Evolutionary conservation across 2,329 filamentous ascomycete species (phyloP).

Genomic region (Scedosporium aurantiacum): DNA sequence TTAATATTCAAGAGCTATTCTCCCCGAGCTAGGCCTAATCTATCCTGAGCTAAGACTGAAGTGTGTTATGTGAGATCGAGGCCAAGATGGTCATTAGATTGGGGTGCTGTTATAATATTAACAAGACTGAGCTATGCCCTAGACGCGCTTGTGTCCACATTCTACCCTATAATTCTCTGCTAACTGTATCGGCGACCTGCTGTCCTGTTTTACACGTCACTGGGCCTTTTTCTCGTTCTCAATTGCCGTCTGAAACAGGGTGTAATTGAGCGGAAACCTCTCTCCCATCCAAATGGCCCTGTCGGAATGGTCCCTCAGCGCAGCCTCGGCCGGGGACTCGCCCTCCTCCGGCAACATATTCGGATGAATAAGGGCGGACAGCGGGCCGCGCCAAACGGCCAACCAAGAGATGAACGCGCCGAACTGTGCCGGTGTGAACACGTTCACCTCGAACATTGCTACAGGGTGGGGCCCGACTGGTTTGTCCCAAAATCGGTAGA

Average conservation of each 20-base stretch:
- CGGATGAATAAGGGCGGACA: conserved; percentile 72
- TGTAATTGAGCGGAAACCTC: conserved; percentile 44
- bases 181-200: no score
- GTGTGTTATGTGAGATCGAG: no score
- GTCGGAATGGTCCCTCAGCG: conserved; percentile 50
- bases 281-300: conserved; percentile 67
- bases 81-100: no score
- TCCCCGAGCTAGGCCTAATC: background rate
- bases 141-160: no score
- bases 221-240: background rate
- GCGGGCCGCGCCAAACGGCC: conserved; percentile 65
- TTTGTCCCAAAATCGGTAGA: conserved; percentile 66
- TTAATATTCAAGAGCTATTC: no score
- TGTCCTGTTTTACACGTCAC: no score
- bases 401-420: conserved; percentile 84
- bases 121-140: no score
- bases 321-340: conserved; percentile 18
- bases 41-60: no score
- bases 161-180: no score
- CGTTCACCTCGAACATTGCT: conserved; percentile 86
- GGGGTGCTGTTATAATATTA: no score
- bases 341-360: conserved; percentile 51
- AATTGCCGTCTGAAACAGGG: background rate
- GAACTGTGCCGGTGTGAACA: conserved; percentile 78
- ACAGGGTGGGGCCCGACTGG: conserved; percentile 74